Conservation (phyloP, 2,329 filamentous ascomycete genomes). For the Alternaria longipes region DNA sequence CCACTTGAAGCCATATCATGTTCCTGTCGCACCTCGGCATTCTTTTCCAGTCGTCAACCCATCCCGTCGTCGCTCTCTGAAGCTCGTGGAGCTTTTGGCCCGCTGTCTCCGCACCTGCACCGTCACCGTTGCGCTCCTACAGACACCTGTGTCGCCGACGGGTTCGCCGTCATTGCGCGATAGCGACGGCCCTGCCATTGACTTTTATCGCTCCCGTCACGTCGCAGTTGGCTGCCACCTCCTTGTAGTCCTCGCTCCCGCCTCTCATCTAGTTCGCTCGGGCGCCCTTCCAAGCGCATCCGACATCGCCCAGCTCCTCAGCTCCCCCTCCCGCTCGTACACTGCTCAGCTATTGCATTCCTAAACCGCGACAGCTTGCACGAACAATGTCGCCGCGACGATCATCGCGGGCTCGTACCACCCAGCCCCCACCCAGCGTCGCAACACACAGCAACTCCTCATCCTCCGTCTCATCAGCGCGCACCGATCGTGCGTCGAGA, state of each 20-base stretch:
- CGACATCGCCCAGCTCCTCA: constrained; percentile 17
- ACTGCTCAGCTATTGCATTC: constrained; percentile 2
- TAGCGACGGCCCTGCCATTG: constrained; percentile 19
- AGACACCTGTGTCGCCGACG: constrained; percentile 26
- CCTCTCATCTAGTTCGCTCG: constrained; percentile 23
- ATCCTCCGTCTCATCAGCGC: constrained; percentile 74
- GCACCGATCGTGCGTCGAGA: constrained; percentile 77
- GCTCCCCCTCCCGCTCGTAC: constrained; percentile 1
- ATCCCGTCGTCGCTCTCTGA: constrained; percentile 44
- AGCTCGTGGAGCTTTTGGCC: constrained; percentile 51
- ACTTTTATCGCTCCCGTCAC: constrained; percentile 14
- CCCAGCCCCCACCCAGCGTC: constrained; percentile 71
- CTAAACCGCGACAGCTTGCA: constrained; percentile 11
- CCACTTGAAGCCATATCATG: constrained; percentile 39
- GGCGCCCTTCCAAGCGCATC: constrained; percentile 22
- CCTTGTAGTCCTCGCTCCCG: constrained; percentile 19
- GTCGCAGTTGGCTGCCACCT: constrained; percentile 17
- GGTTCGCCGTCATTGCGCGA: constrained; percentile 21
- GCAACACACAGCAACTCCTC: constrained; percentile 79
- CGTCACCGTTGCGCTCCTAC: constrained; percentile 39
- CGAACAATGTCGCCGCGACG: constrained; percentile 75
- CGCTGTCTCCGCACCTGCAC: constrained; percentile 47
- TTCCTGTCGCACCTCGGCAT: constrained; percentile 28
- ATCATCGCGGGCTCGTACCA: constrained; percentile 87
- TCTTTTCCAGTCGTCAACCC: constrained; percentile 37